A percentile compares a stretch with the other conserved stretches of the same genome.
These are phyloP conservation scores for Tetrapisispora fleetii DNA, from an alignment of 805 yeast species.

Conservation along the genomic window DNA sequence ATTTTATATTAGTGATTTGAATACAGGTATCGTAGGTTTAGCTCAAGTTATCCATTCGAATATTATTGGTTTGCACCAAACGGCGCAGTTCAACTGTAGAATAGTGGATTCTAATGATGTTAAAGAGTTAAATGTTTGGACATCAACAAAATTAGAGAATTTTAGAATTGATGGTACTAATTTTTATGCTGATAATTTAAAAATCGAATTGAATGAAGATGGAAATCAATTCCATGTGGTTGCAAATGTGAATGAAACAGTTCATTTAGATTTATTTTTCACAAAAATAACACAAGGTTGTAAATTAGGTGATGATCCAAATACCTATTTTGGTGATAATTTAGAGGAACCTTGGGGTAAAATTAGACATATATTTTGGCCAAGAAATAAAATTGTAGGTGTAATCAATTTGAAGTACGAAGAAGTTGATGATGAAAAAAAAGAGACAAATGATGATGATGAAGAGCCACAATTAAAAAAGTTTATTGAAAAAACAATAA, in stretches of 20 bases:
- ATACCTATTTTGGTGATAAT: conserved; percentile 80
- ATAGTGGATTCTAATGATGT: conserved; percentile 37
- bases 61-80: conserved; percentile 74
- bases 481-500: conserved; percentile 17
- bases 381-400: conserved; percentile 69
- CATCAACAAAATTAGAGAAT: conserved; percentile 80
- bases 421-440: conserved; percentile 7
- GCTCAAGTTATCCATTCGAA: conserved; percentile 93
- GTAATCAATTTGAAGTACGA: conserved; percentile 38
- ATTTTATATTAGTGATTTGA: conserved; percentile 66
- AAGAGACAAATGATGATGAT: conserved; percentile 5
- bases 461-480: conserved; percentile 6
- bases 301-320: conserved; percentile 83
- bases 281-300: conserved; percentile 64
- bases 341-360: conserved; percentile 86
- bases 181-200: conserved; percentile 67
- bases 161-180: conserved; percentile 63
- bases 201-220: conserved; percentile 50
- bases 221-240: conserved; percentile 44
- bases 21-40: conserved; percentile 64
- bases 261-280: conserved; percentile 60
- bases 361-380: conserved; percentile 97
- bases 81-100: conserved; percentile 92
- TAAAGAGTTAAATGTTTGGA: conserved; percentile 49
- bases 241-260: conserved; percentile 57